phyloP scores from a whole-genome alignment of 225 moss, liverwort and hornwort species.

The Antitrichia curtipendula region DNA sequence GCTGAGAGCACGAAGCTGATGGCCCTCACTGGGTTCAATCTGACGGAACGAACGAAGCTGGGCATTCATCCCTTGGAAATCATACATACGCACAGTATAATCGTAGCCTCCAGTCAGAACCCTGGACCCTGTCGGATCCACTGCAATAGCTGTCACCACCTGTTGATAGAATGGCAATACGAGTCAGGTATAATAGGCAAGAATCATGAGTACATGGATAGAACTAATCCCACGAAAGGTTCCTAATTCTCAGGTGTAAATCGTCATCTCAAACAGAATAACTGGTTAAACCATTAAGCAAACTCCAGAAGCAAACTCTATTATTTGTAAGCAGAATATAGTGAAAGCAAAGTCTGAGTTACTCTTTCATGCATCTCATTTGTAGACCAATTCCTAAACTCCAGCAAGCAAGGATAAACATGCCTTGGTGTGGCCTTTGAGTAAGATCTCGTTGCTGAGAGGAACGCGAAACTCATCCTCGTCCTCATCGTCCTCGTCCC shows the following conservation, averaged over 20 bases:
- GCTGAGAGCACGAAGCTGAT: conserved; percentile 92
- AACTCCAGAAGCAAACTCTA: not conserved
- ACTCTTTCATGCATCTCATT: conserved; percentile 21
- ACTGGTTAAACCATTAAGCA: not conserved
- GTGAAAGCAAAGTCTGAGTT: not conserved
- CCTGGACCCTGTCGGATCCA: conserved; percentile 98
- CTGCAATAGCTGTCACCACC: conserved; percentile 88
- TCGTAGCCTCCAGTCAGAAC: conserved; percentile 89
- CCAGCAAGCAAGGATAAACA: conserved; percentile 24
- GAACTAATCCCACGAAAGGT: not conserved
- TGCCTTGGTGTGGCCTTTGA: conserved; percentile 90
- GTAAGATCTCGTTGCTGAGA: conserved; percentile 76
- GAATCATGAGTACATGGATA: not conserved
- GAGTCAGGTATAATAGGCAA: not conserved
- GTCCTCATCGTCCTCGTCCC: conserved; percentile 39
- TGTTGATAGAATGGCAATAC: conserved; percentile 9
- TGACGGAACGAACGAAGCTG: conserved; percentile 93
- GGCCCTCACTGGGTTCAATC: conserved; percentile 93
- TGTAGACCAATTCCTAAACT: conserved; percentile 17
- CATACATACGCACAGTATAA: conserved; percentile 80
- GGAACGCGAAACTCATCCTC: conserved; percentile 67
- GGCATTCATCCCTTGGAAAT: conserved; percentile 98
- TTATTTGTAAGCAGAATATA: not conserved
- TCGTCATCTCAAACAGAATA: not conserved
- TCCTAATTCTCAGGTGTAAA: not conserved